These are phyloP conservation scores for Stellera chamaejasme DNA, from an alignment of 345 rosid species.

Conservation along the genomic window DNA sequence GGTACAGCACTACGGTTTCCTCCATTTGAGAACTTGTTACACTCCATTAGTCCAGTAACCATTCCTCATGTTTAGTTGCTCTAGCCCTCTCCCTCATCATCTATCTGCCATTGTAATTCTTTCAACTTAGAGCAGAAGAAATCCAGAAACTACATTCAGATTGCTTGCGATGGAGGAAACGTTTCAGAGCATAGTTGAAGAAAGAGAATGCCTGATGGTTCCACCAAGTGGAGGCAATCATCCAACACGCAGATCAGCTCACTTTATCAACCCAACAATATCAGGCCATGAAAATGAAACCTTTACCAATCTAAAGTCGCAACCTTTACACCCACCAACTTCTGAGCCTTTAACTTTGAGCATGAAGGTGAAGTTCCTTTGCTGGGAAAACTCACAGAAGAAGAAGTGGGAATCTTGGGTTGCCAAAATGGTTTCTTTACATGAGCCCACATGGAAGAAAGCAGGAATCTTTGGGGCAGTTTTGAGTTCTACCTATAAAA, in stretches of 20 bases:
- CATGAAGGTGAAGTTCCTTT: conserved; percentile 14
- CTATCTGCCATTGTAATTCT: too few species aligned
- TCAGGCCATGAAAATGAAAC: conserved; percentile 11
- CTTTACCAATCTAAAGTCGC: conserved; percentile 5
- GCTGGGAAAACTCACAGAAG: conserved; percentile 23
- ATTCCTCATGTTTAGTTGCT: too few species aligned
- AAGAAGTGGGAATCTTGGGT: conserved; percentile 39
- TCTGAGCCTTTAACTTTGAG: conserved; percentile 13
- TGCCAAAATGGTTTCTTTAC: conserved; percentile 19
- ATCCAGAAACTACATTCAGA: too few species aligned
- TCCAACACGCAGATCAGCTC: conserved; percentile 24
- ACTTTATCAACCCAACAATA: conserved; percentile 19
- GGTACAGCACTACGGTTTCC: too few species aligned
- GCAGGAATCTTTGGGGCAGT: conserved; percentile 40
- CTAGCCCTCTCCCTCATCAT: too few species aligned
- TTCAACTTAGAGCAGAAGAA: too few species aligned
- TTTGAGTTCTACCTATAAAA: conserved; percentile 28
- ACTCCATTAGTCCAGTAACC: too few species aligned
- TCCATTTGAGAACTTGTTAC: too few species aligned
- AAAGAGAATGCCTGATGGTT: conserved; percentile 34
- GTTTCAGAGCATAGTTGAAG: conserved; percentile 23
- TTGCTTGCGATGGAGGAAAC: conserved; percentile 12
- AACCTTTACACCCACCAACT: not conserved
- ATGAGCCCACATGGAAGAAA: conserved; percentile 27
- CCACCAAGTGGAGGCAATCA: conserved; percentile 13